Conservation (phyloP, 2,329 filamentous ascomycete species). For the Xylaria sp. region DNA sequence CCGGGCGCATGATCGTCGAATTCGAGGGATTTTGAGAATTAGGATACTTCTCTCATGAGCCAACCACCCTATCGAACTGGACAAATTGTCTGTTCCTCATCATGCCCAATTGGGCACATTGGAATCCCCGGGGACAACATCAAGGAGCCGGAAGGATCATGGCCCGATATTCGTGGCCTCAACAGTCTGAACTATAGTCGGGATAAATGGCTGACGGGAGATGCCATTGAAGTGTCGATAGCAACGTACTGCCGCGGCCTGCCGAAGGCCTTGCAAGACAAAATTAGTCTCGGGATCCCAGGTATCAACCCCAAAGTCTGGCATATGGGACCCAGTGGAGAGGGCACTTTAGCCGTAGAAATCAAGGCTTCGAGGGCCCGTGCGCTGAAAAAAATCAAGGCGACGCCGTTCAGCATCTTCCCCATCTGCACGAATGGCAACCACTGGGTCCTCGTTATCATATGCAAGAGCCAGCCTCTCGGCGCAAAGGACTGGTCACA, state of each 20-base stretch:
- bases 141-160: conserved; percentile 9
- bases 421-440: conserved; percentile 32
- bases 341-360: not conserved
- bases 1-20: not conserved
- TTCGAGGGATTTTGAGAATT: not conserved
- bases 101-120: conserved; percentile 32
- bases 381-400: conserved; percentile 5
- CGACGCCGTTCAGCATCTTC: conserved; percentile 40
- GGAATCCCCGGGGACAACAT: conserved; percentile 1
- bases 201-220: conserved; percentile 34
- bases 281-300: conserved; percentile 30
- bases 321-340: not conserved
- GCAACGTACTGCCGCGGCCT: conserved; percentile 22
- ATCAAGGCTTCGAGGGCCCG: not conserved
- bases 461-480: conserved; percentile 35
- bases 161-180: conserved; percentile 41
- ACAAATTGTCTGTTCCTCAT: conserved; percentile 30
- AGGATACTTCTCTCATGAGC: conserved; percentile 16
- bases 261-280: conserved; percentile 23
- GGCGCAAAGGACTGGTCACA: conserved; percentile 25
- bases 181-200: conserved; percentile 37
- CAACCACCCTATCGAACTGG: conserved; percentile 2
- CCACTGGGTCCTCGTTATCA: conserved; percentile 42
- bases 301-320: conserved; percentile 13
- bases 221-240: conserved; percentile 38